Conservation (phyloP, 192 early-diverging fungal genomes). For the Coemansia sp. region DNA sequence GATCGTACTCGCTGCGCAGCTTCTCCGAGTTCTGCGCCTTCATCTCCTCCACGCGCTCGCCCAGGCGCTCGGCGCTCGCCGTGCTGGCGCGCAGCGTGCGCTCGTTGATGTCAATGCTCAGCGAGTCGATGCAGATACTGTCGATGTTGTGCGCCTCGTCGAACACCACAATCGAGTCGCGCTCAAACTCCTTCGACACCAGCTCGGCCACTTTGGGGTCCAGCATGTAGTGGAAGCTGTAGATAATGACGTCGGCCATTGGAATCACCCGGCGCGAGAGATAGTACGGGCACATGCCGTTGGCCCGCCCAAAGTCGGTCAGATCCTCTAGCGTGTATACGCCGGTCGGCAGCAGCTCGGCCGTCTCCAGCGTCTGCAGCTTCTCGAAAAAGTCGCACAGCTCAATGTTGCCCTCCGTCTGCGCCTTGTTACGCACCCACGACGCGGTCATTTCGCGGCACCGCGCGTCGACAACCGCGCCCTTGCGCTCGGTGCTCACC, state of each 20-base stretch:
- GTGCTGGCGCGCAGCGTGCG: slow-evolving; percentile 89
- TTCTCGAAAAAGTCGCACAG: slow-evolving; percentile 81
- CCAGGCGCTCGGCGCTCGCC: slow-evolving; percentile 68
- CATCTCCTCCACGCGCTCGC: slow-evolving; percentile 73
- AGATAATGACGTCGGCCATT: slow-evolving; percentile 95
- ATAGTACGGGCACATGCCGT: slow-evolving; percentile 92
- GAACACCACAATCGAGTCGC: slow-evolving; percentile 97
- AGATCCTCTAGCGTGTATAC: slow-evolving; percentile 98
- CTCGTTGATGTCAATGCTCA: slow-evolving; percentile 91
- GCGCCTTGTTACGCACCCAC: slow-evolving; percentile 82
- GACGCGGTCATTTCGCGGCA: slow-evolving; percentile 92
- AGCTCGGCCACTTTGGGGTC: slow-evolving; percentile 99
- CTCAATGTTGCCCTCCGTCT: slow-evolving; percentile 50
- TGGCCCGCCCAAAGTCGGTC: slow-evolving; percentile 70
- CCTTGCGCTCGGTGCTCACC: slow-evolving; percentile 85
- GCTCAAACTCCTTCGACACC: slow-evolving; percentile 92
- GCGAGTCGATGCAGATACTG: slow-evolving; percentile 97
- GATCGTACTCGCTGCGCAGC: slow-evolving; percentile 85
- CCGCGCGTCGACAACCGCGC: slow-evolving; percentile 81
- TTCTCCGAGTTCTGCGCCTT: slow-evolving; percentile 86
- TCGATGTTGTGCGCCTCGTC: slow-evolving; percentile 99
- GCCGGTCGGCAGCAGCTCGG: slow-evolving; percentile 71
- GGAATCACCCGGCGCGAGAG: slow-evolving; percentile 81
- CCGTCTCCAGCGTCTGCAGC: slow-evolving; percentile 61
- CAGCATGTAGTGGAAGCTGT: slow-evolving; percentile 98